Evolutionary conservation across 2,329 filamentous ascomycete species (phyloP), one percentile per base, ranked within the genome.

Genomic region (Penicillium sp.): DNA sequence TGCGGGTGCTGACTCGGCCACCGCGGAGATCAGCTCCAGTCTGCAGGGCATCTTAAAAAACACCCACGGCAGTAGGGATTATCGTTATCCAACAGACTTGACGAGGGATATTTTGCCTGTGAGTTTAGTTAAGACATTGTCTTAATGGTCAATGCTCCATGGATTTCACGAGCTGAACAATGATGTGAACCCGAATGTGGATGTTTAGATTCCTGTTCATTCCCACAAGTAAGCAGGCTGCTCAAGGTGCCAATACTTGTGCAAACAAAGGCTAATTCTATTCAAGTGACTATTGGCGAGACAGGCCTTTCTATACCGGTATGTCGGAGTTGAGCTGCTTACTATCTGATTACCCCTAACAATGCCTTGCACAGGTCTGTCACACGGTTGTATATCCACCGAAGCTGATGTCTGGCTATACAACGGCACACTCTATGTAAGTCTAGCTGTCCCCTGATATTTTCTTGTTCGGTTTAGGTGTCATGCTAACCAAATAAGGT

Each of bases 361-460:
- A 57, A 55, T 55, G 56, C 14, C 55, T 55, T 57, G 57, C 16
- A 51, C 32, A 72, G 84, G 80, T 11, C 69, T 88, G 30, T 78
- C 79, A 5, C 76, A 80, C 43, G 84, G 85, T 5, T 82, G 82
- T 39, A 76, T 81, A 4, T 79, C 78, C 3, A 79, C 81, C 2
- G 84, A 86, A 70, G 83, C 81, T 2, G 83, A 86, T 68, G 81
- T 85, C 26, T 85, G 82, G 80, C 69, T 85, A 35, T 76, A 79
- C 48, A 80, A 84, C 51, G 78, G 70, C 34, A 81, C 78, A 8
- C 73, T 86, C 14, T 79, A 81, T 68, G 79, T 83, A 72, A 73
- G 48, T 53, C 14, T 13, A 34, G 4, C 32, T 42, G 10, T 29
- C 3, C 11, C 7, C 11, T 18, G 19, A 7, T 29, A 2, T 13